Evolutionary conservation across 2,329 filamentous ascomycete species (phyloP).

Genomic region (Cladobotryum protrusum): DNA sequence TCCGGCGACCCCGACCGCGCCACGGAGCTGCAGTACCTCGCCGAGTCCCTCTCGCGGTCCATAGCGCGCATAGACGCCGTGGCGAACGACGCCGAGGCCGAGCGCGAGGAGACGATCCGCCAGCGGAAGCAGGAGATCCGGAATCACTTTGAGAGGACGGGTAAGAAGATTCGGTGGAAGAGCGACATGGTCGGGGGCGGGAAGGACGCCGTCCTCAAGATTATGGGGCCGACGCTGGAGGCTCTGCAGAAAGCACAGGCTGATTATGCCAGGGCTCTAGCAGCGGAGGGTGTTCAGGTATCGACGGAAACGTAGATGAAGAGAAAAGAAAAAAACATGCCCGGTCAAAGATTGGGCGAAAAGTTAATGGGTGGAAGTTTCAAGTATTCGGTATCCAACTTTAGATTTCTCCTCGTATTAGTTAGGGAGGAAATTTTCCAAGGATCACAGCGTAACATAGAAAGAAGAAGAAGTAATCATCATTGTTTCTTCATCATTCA

Average conservation of each 20-base stretch:
- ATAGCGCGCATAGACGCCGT: conserved; percentile 74
- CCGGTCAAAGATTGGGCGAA: too few relatives aligned
- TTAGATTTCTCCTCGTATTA: too few relatives aligned
- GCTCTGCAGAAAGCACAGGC: conserved; percentile 63
- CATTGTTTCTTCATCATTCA: too few relatives aligned
- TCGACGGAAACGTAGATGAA: conserved; percentile 36
- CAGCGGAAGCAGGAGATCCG: conserved; percentile 63
- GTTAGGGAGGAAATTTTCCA: too few relatives aligned
- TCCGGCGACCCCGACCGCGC: conserved; percentile 80
- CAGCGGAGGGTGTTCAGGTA: conserved; percentile 51
- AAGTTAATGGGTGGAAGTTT: too few relatives aligned
- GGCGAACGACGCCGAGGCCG: conserved; percentile 70
- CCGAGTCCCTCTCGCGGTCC: conserved; percentile 74
- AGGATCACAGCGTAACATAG: too few relatives aligned
- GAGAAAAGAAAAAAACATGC: background rate
- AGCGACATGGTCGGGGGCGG: conserved; percentile 67
- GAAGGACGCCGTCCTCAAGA: conserved; percentile 63
- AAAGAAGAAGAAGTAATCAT: too few relatives aligned
- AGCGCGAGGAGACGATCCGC: conserved; percentile 61
- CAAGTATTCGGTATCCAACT: too few relatives aligned
- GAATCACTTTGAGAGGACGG: conserved; percentile 64
- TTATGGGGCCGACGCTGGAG: conserved; percentile 68
- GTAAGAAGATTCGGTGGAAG: conserved; percentile 66
- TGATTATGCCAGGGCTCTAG: conserved; percentile 66
- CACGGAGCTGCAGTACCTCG: conserved; percentile 71